Evolutionary conservation across 176 grass and related monocot genomes (phyloP), one percentile per base, ranked within the genome.

Genomic region (Pharus latifolius): DNA sequence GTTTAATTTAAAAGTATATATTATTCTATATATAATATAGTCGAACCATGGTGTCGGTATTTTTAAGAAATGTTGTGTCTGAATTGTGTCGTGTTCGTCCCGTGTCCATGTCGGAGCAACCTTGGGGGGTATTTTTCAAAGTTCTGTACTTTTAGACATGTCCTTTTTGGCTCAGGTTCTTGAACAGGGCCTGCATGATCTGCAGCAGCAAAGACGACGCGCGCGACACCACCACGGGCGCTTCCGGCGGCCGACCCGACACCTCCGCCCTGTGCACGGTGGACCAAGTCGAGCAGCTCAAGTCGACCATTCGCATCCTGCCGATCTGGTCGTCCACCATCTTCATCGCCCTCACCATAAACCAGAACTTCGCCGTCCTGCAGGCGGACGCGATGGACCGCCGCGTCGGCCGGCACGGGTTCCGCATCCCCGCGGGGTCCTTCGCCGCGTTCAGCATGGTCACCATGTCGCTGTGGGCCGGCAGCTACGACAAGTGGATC

Each of bases 271-370:
- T 70, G 31, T 91, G 88, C 76, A 87, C 84, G 23, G 80, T 91
- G 65, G 80, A 91, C 40, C 88, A 91, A 64, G 88, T 87, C 20
- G 84, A 91, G 48, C 66, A 80, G 25, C 80, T 91, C 48, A 91
- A 91, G 84, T 76, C 88, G 13, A 48, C 73, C 46, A 49, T 87
- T 65, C 65, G 75, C 6, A 50, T 91, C 5, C 66, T 91, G 48
- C 84, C 88, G 2, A 81, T 91, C 72, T 87, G 88, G 72, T 87
- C 88, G 0, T 73, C 88, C 55, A 67, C 76, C 23, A 45, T 91
- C 28, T 87, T 91, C 76, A 27, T 83, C 0, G 55, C 84, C 1
- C 47, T 84, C 5, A 60, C 74, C 47, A 69, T 84, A 24, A 76
- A 27, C 72, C 88, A 87, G 80, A 63, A 59, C 34, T 84, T 84